Evolutionary conservation across 192 early-diverging fungal genomes (phyloP), one percentile per base, ranked within the genome.

Genomic region (Umbelopsis sp.): DNA sequence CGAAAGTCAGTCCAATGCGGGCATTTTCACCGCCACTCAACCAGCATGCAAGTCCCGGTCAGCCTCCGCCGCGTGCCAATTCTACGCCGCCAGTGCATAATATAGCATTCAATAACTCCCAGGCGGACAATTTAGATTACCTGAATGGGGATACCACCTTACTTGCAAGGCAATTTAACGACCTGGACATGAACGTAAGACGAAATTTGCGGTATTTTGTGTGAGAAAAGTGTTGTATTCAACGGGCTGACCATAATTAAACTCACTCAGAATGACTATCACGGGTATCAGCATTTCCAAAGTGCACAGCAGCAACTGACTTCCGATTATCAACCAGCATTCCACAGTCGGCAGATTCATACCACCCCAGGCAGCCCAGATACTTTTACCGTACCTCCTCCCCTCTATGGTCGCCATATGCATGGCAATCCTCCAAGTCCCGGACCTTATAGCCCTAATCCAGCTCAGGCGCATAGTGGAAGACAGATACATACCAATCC

Each of bases 161-260:
- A 31, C 31, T 62, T 34, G 56, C 56, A 11, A 29, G 56, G 31
- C 29, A 62, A 20, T 62, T 62, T 20, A 29, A 34, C 4, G 31
- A 62, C 20, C 20, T 62, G 56, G 56, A 62, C 26, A 62, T 62
- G 56, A 62, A 62, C 26, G 56, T 62, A 62, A 62, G 56, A 9
- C 4, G 1, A 1, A 5, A 1, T 1, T 16, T 49, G 16, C 47
- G 17, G 34, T 20, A 2, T 49, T n/a, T 49, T 49, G 47, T 49
- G 47, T 62, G 25, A 14, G 56, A 32, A 31, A 29, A 34, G 11
- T 17, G 17, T 34, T 62, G 20, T 62, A 62, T 20, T 22, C 21
- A 54, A 54, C 25, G 25, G 21, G 22, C 25, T 20, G 17, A 34
- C 12, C 17, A 62, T 31, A 20, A 17, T n/a, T 29, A 16, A 29